Evolutionary conservation across 371 early-diverging fungal genomes (phyloP), one percentile per base, ranked within the genome.

Genomic region (Batrachochytrium dendrobatidis): DNA sequence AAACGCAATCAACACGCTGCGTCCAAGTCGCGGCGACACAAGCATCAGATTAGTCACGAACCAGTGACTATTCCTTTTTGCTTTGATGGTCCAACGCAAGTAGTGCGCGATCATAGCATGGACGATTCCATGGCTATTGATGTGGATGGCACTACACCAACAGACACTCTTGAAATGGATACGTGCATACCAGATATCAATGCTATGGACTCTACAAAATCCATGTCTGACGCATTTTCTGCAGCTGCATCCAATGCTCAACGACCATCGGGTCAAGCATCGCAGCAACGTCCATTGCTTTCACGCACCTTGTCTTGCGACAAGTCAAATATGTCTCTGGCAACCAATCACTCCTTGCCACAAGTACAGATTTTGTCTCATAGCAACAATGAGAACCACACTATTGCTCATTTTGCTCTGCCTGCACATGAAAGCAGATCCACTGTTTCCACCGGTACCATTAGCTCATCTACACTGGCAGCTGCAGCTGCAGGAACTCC

Each of bases 91-190:
- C 60, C 66, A 12, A 57, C 64, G 18, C 59, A 60, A 8, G 48
- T 63, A 43, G 57, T 60, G 15, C 45, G 53, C 31, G 59, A 58
- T 28, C 60, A 61, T 59, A 66, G 65, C 54, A 63, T 69, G 44
- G 66, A 69, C 39, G 63, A 57, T 33, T n/a, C n/a, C n/a, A 25
- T 55, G 34, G 52, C 31, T 6, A 46, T 46, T 4, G 48, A 46
- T 4, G 28, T 46, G 48, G 5, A 5, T 28, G 17, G 4, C 7
- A 46, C 48, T 28, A 4, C 48, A 6, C 48, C 48, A 28, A 46
- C 48, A n/a, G 15, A 12, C 15, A 15, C 39, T n/a, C 12, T 39
- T 12, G 15, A 46, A 33, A 35, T 28, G 10, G n/a, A n/a, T n/a
- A n/a, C n/a, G n/a, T n/a, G n/a, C n/a, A n/a, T n/a, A n/a, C n/a